Percentiles rank a stretch among this genome's conserved stretches.
Evolutionary conservation across 1,284 basidiomycete species (phyloP).

Genomic region (Phellopilus nigrolimitatus): DNA sequence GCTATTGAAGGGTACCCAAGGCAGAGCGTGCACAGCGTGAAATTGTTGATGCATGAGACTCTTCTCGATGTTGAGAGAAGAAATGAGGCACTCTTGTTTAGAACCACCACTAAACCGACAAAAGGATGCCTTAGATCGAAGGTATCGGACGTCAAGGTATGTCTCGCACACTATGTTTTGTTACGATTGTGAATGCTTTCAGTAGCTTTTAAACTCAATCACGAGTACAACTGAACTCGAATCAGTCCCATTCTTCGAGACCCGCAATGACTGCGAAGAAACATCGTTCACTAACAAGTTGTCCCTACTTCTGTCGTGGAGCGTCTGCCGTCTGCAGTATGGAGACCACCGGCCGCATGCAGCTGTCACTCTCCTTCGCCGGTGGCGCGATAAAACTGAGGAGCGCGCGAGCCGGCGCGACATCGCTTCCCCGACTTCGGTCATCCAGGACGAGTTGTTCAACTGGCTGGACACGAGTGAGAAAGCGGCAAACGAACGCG

Average conservation of each 20-base stretch:
- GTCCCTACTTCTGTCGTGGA: constrained; percentile 82
- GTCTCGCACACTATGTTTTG: constrained; percentile 20
- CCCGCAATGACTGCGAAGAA: constrained; percentile 34
- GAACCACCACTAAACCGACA: constrained; percentile 54
- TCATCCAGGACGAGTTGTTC: constrained; percentile 71
- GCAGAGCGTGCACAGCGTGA: constrained; percentile 39
- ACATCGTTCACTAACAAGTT: constrained; percentile 64
- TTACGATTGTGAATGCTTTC: background rate
- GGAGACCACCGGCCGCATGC: constrained; percentile 83
- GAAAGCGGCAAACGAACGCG: constrained; percentile 53
- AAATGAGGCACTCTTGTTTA: constrained; percentile 76
- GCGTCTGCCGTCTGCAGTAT: constrained; percentile 78
- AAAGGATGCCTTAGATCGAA: constrained; percentile 55
- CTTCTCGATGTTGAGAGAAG: constrained; percentile 57
- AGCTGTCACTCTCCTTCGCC: constrained; percentile 68
- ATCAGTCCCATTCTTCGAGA: constrained; percentile 57
- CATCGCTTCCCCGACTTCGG: constrained; percentile 48
- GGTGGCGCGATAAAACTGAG: constrained; percentile 62
- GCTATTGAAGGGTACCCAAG: constrained; percentile 35
- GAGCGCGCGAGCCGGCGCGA: constrained; percentile 58
- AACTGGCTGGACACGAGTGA: constrained; percentile 79
- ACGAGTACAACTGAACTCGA: constrained; percentile 64
- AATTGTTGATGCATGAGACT: constrained; percentile 42
- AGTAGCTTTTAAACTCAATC: constrained; percentile 77
- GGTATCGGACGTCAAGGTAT: constrained; percentile 71